phyloP scores from a whole-genome alignment of 805 yeast species.

The Pichia nakasei region DNA sequence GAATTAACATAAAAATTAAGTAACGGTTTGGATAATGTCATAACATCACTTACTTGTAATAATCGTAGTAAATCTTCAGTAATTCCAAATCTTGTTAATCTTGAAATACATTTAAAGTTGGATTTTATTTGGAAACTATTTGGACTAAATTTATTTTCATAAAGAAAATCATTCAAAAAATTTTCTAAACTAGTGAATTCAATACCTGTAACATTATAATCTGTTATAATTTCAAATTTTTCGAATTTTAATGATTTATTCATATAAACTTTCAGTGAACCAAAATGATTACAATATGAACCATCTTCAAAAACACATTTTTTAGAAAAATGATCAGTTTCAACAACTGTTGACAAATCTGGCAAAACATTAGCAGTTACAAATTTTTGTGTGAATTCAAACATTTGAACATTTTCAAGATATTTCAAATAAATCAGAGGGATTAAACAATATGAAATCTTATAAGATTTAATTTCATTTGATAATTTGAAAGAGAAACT shows the following conservation, averaged over 20 bases:
- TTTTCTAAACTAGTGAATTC: conserved; percentile 39
- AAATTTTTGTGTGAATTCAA: conserved; percentile 43
- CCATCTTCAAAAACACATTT: conserved; percentile 60
- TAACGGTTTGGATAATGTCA: conserved; percentile 61
- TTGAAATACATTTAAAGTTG: conserved; percentile 20
- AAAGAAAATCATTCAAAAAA: conserved; percentile 27
- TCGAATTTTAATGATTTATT: conserved; percentile 58
- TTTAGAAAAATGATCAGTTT: conserved; percentile 40
- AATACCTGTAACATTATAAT: conserved; percentile 35
- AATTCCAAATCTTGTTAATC: conserved; percentile 50
- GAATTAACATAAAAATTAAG: conserved; percentile 43
- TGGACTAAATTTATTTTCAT: background rate
- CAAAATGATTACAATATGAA: conserved; percentile 52
- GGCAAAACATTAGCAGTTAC: conserved; percentile 44
- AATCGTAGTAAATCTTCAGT: conserved; percentile 59
- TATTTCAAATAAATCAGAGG: conserved; percentile 51
- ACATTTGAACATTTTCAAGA: conserved; percentile 41
- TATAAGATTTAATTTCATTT: conserved; percentile 48
- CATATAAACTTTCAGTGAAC: conserved; percentile 54
- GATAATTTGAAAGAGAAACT: conserved; percentile 38
- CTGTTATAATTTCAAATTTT: conserved; percentile 55
- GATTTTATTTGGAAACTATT: conserved; percentile 1
- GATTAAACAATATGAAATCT: conserved; percentile 54
- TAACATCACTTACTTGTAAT: conserved; percentile 68
- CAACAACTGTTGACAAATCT: conserved; percentile 45